These are phyloP conservation scores for Marasmius sp. DNA, from an alignment of 1,284 basidiomycete species.

Conservation along the genomic window DNA sequence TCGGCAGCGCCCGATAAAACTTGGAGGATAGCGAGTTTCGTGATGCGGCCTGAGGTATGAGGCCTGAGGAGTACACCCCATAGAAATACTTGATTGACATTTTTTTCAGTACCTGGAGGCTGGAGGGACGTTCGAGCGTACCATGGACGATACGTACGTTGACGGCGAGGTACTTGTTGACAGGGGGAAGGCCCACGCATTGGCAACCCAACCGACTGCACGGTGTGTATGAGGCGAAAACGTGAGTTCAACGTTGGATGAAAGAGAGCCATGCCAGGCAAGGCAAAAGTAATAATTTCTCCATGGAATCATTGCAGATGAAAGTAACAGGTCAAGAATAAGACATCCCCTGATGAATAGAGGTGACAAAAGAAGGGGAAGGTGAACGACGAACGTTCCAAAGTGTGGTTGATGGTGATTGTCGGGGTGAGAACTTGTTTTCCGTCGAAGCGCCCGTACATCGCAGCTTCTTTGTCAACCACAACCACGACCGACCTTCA, in stretches of 20 bases:
- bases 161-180: constrained; percentile 41
- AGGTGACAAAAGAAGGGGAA: too few species aligned
- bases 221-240: not conserved
- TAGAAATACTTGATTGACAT: constrained; percentile 32
- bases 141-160: constrained; percentile 25
- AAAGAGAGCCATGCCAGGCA: too few species aligned
- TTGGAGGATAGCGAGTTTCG: constrained; percentile 38
- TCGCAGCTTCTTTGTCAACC: too few species aligned
- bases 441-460: too few species aligned
- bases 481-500: too few species aligned
- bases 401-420: too few species aligned
- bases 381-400: too few species aligned
- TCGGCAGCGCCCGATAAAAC: constrained; percentile 43
- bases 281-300: too few species aligned
- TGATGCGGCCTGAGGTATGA: constrained; percentile 40
- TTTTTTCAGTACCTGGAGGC: not conserved
- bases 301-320: too few species aligned
- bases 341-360: too few species aligned
- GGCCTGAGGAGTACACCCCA: constrained; percentile 45
- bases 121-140: not conserved
- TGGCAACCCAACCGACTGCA: constrained; percentile 39
- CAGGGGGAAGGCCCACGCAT: constrained; percentile 45
- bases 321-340: too few species aligned
- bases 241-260: not conserved
- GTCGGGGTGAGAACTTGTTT: too few species aligned